A percentile compares a stretch with the other conserved stretches of the same genome.
These are phyloP conservation scores for Lasiosphaeris hirsuta DNA, from an alignment of 495 filamentous ascomycete genomes.

Conservation along the genomic window DNA sequence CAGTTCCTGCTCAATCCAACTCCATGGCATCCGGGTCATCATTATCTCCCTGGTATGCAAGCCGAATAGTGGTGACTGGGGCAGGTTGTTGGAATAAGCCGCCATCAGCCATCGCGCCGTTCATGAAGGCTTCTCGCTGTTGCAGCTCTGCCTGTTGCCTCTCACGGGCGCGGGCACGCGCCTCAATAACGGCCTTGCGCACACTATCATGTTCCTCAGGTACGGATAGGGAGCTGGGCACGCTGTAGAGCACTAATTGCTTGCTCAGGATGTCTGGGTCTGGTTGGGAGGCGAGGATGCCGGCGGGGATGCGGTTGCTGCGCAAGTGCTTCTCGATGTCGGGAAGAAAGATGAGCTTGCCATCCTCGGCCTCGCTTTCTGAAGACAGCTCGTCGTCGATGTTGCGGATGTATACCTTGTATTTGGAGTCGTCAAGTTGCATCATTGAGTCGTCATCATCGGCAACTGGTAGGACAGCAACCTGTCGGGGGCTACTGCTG, in stretches of 20 bases:
- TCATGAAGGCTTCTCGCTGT: background rate
- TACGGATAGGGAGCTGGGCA: conserved; percentile 72
- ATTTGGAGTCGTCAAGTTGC: conserved; percentile 82
- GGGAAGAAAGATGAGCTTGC: conserved; percentile 68
- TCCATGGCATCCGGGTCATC: conserved; percentile 64
- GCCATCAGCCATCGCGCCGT: background rate
- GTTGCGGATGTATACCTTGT: conserved; percentile 86
- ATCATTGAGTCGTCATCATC: conserved; percentile 58
- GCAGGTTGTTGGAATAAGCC: background rate
- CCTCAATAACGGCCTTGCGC: conserved; percentile 80
- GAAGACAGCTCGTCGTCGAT: conserved; percentile 83
- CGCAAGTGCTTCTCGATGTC: conserved; percentile 76
- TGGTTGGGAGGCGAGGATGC: conserved; percentile 43
- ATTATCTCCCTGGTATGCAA: background rate
- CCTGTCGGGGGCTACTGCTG: background rate
- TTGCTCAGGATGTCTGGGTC: conserved; percentile 48
- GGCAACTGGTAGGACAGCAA: background rate
- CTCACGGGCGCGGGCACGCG: conserved; percentile 63
- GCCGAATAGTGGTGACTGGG: background rate
- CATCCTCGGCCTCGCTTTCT: conserved; percentile 44
- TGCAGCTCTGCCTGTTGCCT: conserved; percentile 26
- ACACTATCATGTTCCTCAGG: conserved; percentile 78
- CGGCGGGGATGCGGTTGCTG: conserved; percentile 59
- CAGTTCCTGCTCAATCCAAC: conserved; percentile 47
- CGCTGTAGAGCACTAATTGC: conserved; percentile 77